Evolutionary conservation across 2,329 filamentous ascomycete species (phyloP), one percentile per base, ranked within the genome.

Genomic region (Exophiala alcalophila): DNA sequence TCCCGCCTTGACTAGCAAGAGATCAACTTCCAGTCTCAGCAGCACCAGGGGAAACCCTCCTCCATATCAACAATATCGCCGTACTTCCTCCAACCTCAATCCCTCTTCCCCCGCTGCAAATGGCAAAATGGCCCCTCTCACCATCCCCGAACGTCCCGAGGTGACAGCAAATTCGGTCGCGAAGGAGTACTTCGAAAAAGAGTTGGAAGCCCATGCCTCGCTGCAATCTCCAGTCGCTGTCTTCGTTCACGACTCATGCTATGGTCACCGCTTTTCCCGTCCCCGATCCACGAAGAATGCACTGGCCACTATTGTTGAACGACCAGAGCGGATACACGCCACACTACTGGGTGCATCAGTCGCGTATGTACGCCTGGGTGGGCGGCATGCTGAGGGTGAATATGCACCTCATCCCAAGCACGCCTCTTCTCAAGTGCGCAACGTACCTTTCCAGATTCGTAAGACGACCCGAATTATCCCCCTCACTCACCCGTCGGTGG

Each of bases 221-320:
- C 57, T 57, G 10, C 59, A 65, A 41, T 64, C 74, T 3, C 71
- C 89, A 47, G 88, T 88, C 0, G 67, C 94, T 4, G 89, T 97
- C 32, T 76, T 98, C 20, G 70, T 98, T 2, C 89, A 97, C 58
- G 92, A 98, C 67, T 83, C 85, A 39, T 95, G 91, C 65, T 98
- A 97, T 62, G 90, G 91, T 16, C 92, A 98, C 67, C 83, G 89
- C 15, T 98, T 82, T 64, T 87, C 90, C 8, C 78, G 92, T 30
- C 88, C 88, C 3, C 83, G 85, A 56, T 84, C 88, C 1, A 83
- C 80, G 15, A 84, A 84, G 57, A 75, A 71, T 30, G 76, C 77
- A 11, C 73, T 97, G 1, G 80, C 72, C 57, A 85, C 82, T 43
- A 95, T 98, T 53, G 90, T 98, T 34, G 92, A 98, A 67, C 77